Percentiles rank a stretch among this genome's conserved stretches.
phyloP scores from a whole-genome alignment of 768 basidiomycete genomes.

The Podaxis mareebaensis region DNA sequence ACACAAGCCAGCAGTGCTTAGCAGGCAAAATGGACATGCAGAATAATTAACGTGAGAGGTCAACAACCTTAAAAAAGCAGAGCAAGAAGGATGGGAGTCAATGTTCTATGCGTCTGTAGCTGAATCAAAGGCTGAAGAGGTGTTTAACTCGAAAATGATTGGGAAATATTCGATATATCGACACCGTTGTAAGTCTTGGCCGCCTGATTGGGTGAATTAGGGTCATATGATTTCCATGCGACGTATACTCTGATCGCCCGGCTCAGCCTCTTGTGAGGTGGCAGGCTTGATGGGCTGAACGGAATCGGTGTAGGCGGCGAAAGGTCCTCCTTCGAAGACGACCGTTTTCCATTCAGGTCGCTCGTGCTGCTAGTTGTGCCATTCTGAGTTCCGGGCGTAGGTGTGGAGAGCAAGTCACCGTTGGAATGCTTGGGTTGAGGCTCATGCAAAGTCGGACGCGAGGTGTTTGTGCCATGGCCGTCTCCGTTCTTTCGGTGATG shows the following conservation, averaged over 20 bases:
- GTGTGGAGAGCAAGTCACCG: neutral
- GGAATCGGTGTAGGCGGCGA: slow-evolving; percentile 10
- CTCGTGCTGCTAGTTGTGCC: neutral
- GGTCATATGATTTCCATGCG: slow-evolving; percentile 49
- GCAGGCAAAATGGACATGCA: neutral
- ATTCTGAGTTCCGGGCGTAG: neutral
- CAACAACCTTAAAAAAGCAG: neutral
- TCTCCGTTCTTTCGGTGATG: neutral
- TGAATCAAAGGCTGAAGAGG: neutral
- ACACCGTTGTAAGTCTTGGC: neutral
- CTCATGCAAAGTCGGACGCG: neutral
- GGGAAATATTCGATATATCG: neutral
- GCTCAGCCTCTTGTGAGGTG: slow-evolving; percentile 45
- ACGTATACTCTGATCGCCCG: slow-evolving; percentile 55
- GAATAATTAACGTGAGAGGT: neutral
- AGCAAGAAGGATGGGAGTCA: neutral
- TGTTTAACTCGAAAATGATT: neutral
- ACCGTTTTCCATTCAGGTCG: slow-evolving; percentile 4
- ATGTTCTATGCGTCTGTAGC: neutral
- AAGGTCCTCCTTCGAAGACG: slow-evolving; percentile 8
- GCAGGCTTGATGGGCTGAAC: slow-evolving; percentile 20
- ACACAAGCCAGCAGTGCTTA: neutral
- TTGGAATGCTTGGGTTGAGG: slow-evolving; percentile 1
- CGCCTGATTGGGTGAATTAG: slow-evolving; percentile 12
- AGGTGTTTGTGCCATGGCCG: neutral